These are phyloP conservation scores for Globisporangium polare DNA, from an alignment of 352 stramenopile genomes.

Conservation along the genomic window DNA sequence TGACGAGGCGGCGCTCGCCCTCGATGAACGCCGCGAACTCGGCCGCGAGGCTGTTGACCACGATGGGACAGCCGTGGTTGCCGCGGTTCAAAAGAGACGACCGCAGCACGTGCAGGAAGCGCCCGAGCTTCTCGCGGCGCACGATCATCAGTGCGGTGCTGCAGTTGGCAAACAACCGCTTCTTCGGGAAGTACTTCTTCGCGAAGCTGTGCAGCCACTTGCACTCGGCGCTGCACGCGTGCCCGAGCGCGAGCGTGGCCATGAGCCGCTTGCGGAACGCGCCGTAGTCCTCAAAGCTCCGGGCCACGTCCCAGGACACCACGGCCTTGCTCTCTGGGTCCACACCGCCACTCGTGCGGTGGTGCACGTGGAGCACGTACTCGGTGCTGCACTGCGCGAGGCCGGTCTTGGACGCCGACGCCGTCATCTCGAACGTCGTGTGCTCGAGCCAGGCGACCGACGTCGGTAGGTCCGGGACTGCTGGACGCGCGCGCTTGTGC, in stretches of 20 bases:
- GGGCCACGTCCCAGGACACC: background rate
- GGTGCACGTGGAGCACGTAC: conserved; percentile 1
- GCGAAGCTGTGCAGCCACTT: conserved; percentile 62
- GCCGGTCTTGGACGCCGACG: conserved; percentile 1
- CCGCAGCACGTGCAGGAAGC: conserved; percentile 32
- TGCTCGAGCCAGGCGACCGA: conserved; percentile 12
- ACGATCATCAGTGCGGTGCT: conserved; percentile 6
- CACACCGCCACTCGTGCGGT: background rate
- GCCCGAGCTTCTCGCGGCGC: conserved; percentile 22
- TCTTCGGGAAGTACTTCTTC: conserved; percentile 58
- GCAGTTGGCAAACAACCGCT: conserved; percentile 22
- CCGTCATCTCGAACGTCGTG: conserved; percentile 3
- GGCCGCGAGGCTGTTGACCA: conserved; percentile 25
- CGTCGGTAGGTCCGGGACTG: background rate
- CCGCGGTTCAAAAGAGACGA: conserved; percentile 29
- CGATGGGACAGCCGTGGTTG: conserved; percentile 32
- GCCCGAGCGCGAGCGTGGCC: conserved; percentile 41
- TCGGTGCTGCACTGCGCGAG: conserved; percentile 3
- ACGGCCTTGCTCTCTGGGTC: background rate
- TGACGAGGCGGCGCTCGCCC: background rate
- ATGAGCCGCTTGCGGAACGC: conserved; percentile 46
- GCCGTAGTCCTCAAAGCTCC: conserved; percentile 39
- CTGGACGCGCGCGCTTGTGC: background rate
- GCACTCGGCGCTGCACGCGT: conserved; percentile 59
- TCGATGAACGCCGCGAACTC: conserved; percentile 23